Base-by-base conservation (phyloP, 345 rosid species). In the Eucalyptus microcorys region DNA sequence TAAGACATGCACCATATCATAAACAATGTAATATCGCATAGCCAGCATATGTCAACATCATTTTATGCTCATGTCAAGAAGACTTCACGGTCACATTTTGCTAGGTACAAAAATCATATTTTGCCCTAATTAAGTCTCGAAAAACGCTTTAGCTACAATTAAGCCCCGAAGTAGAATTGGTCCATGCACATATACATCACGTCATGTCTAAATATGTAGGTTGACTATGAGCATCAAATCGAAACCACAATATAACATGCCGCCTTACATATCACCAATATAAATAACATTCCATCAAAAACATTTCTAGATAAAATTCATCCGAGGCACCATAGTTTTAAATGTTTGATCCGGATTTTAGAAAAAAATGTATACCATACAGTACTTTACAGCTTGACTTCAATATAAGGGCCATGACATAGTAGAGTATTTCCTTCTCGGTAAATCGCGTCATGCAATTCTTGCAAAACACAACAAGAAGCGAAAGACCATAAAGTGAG, bases 151-250 rank as follows among this genome's bases (percentile, higher is more conserved):
- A 13, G 10, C 4, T 7, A 8, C 19, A 7, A n/a, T n/a, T 7
- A n/a, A 64, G 37, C 1, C 19, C 17, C 3, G 0, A 64, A 64
- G 3, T 13, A 64, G 21, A 64, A 4, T 64, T 1, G 2, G 17
- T 30, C 10, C 17, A 14, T n/a, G 7, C 34, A 30, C 19, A 64
- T 14, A 7, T 61, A 64, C 71, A 64, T 64, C 2, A 27, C 0
- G 19, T 64, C 37, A 64, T 64, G 71, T 64, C 34, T 30, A 15
- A 64, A 64, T 30, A 64, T 30, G 71, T 64, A 30, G 37, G 19
- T n/a, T 30, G 71, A 64, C 10, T 64, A 64, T 3, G 37, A n/a
- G 71, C 21, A 64, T 64, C 5, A 64, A 64, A n/a, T 0, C 1
- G 1, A 64, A 64, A 64, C 71, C 71, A 59, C 32, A 59, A 59